Evolutionary conservation across 495 filamentous ascomycete genomes (phyloP).

Genomic region (Trichoderma gamsii): DNA sequence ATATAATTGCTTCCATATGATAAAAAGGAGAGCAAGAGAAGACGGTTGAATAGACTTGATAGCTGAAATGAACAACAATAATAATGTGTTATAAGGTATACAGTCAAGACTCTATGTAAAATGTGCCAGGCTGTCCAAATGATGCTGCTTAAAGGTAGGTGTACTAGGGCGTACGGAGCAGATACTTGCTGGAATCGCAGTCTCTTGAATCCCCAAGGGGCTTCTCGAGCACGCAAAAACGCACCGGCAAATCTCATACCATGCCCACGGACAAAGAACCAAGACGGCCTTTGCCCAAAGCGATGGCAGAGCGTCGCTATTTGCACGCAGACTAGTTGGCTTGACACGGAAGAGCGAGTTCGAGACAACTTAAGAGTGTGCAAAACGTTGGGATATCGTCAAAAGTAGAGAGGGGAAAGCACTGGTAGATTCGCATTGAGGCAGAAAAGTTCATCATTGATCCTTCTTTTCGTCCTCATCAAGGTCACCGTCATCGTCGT

Average conservation of each 20-base stretch:
- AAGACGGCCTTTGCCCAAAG: conserved; percentile 16
- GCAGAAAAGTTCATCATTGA: conserved; percentile 1
- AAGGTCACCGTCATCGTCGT: conserved; percentile 65
- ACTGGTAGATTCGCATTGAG: neutral
- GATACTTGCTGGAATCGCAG: neutral
- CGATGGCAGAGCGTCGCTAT: conserved; percentile 50
- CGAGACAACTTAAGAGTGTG: conserved; percentile 95
- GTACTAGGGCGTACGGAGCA: conserved; percentile 10
- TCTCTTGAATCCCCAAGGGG: neutral
- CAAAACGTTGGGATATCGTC: conserved; percentile 29
- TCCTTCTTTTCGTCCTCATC: conserved; percentile 29
- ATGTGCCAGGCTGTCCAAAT: conserved; percentile 2
- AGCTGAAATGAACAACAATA: no score
- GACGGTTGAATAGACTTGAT: no score
- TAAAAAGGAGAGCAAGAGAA: no score
- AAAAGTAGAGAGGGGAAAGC: neutral
- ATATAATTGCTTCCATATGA: no score
- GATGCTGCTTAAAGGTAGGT: neutral
- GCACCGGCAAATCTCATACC: conserved; percentile 12
- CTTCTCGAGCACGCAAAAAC: neutral
- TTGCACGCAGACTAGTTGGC: conserved; percentile 93
- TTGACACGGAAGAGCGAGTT: conserved; percentile 62
- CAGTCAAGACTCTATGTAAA: neutral
- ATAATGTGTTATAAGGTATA: neutral
- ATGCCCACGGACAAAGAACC: conserved; percentile 4